Evolutionary conservation across 352 stramenopile genomes (phyloP).

Genomic region (Globisporangium yorkense): DNA sequence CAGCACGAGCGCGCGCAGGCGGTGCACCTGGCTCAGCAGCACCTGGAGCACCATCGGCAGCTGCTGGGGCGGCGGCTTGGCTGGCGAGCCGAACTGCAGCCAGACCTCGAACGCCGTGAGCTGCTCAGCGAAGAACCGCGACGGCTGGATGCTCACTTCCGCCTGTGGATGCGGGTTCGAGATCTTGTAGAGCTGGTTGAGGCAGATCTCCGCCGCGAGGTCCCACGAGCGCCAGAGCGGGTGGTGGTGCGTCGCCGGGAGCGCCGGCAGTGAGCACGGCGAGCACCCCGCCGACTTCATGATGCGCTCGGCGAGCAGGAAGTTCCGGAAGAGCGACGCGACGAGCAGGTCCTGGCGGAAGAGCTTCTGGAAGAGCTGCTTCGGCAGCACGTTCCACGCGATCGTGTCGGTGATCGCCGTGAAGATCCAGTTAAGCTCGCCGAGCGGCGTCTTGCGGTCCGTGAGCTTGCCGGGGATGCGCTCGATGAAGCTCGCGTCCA

Average conservation of each 20-base stretch:
- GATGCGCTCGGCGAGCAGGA: slow-evolving; percentile 97
- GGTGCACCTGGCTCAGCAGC: slow-evolving; percentile 95
- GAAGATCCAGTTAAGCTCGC: slow-evolving; percentile 99
- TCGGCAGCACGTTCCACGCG: slow-evolving; percentile 98
- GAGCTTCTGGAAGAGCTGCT: slow-evolving; percentile 96
- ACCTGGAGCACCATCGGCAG: slow-evolving; percentile 98
- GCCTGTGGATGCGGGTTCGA: slow-evolving; percentile 59
- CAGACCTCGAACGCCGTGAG: slow-evolving; percentile 99
- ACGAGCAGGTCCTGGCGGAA: slow-evolving; percentile 99
- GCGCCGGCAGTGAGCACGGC: slow-evolving; percentile 89
- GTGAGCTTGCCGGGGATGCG: slow-evolving; percentile 90
- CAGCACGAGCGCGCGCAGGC: slow-evolving; percentile 94
- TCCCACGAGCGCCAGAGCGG: slow-evolving; percentile 98
- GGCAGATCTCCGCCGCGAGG: slow-evolving; percentile 95
- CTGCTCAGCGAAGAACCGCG: slow-evolving; percentile 98
- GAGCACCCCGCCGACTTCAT: slow-evolving; percentile 87
- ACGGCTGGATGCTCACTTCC: slow-evolving; percentile 76
- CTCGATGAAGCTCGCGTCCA: slow-evolving; percentile 84
- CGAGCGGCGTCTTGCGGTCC: slow-evolving; percentile 91
- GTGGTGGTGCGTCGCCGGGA: slow-evolving; percentile 95
- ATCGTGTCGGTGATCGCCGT: slow-evolving; percentile 99
- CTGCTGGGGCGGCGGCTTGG: slow-evolving; percentile 93
- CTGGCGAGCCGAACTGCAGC: slow-evolving; percentile 92
- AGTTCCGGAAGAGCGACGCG: slow-evolving; percentile 98
- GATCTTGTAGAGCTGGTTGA: slow-evolving; percentile 93